Evolutionary conservation across 176 grass and related monocot genomes (phyloP).

Genomic region (Poa annua): DNA sequence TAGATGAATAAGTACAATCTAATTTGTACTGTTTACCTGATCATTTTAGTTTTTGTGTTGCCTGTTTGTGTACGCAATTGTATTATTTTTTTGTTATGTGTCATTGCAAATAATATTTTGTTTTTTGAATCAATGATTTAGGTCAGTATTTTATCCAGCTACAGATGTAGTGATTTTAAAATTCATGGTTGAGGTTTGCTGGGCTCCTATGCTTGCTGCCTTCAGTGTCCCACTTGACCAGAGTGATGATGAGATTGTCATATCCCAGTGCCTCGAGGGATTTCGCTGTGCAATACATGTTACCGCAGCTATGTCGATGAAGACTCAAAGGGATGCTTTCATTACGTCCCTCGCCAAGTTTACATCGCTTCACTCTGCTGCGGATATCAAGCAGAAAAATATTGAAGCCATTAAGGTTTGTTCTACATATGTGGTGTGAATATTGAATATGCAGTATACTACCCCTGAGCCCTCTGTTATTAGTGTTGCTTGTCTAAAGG

Average conservation of each 20-base stretch:
- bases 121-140: slow-evolving; percentile 56
- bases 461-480: slow-evolving; percentile 21
- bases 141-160: slow-evolving; percentile 95
- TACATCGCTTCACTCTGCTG: slow-evolving; percentile 95
- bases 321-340: slow-evolving; percentile 98
- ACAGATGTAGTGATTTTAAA: slow-evolving; percentile 93
- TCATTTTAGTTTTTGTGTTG: slow-evolving; percentile 35
- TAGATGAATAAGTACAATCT: slow-evolving; percentile 32
- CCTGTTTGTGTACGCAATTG: neutral
- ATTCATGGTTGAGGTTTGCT: slow-evolving; percentile 99
- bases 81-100: slow-evolving; percentile 39
- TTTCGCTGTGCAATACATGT: slow-evolving; percentile 96
- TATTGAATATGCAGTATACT: slow-evolving; percentile 22
- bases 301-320: slow-evolving; percentile 98
- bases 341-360: slow-evolving; percentile 98
- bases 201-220: slow-evolving; percentile 98
- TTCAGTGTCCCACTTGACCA: slow-evolving; percentile 99
- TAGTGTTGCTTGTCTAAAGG: slow-evolving; percentile 9
- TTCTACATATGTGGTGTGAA: slow-evolving; percentile 38
- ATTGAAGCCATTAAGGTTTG: slow-evolving; percentile 97
- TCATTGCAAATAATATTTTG: slow-evolving; percentile 40
- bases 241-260: slow-evolving; percentile 81
- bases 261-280: slow-evolving; percentile 92
- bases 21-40: slow-evolving; percentile 26
- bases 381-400: slow-evolving; percentile 95